A percentile compares a stretch with the other conserved stretches of the same genome.
Evolutionary conservation across 129 eudicot genomes (phyloP).

Genomic region (Centrapalus pauciflorus): DNA sequence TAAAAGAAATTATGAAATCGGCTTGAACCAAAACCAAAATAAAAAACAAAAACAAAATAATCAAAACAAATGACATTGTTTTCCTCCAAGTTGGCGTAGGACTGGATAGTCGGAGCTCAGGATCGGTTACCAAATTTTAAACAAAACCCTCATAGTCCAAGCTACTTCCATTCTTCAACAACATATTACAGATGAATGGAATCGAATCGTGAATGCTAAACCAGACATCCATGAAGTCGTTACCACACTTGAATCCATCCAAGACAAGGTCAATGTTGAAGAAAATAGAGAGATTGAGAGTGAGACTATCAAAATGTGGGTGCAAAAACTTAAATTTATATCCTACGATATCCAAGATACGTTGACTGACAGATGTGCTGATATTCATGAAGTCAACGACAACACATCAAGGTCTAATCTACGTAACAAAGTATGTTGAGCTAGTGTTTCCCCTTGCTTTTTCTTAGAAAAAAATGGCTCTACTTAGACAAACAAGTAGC

Average conservation of each 20-base stretch:
- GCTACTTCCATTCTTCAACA: neutral
- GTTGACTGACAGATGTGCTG: neutral
- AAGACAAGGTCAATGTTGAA: neutral
- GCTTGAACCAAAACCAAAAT: no score
- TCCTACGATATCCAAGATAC: slow-evolving; percentile 6
- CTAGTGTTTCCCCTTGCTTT: neutral
- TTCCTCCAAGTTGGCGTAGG: no score
- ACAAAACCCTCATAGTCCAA: neutral
- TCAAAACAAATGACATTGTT: no score
- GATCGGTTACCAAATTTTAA: no score
- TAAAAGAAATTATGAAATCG: no score
- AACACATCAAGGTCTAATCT: slow-evolving; percentile 12
- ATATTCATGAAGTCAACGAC: slow-evolving; percentile 3
- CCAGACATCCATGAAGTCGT: neutral
- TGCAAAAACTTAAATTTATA: neutral
- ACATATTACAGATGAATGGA: neutral
- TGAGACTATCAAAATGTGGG: neutral
- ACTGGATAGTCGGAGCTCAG: no score
- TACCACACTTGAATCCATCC: neutral
- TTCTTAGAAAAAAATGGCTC: neutral
- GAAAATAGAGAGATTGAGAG: neutral
- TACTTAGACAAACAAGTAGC: neutral
- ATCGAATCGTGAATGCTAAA: neutral
- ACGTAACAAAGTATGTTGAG: neutral
- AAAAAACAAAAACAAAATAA: no score